phyloP scores from a whole-genome alignment of 2,329 filamentous ascomycete species.

The Tolypocladium paradoxum region DNA sequence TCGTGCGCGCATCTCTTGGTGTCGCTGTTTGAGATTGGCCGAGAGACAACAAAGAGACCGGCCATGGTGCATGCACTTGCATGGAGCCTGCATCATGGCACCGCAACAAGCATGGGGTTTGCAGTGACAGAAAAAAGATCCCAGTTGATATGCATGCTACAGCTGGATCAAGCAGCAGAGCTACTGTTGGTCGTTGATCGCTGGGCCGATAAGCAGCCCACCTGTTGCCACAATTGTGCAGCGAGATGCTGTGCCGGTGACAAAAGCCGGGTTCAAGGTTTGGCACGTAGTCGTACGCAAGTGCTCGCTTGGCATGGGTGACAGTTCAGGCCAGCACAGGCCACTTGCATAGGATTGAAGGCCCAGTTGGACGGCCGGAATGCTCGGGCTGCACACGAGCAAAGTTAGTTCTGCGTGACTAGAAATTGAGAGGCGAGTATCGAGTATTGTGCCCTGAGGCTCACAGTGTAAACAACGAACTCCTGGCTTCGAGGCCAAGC shows the following conservation, averaged over 20 bases:
- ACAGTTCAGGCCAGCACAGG: neutral
- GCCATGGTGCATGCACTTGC: neutral
- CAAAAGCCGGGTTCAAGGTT: neutral
- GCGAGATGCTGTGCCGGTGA: neutral
- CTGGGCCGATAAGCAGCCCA: neutral
- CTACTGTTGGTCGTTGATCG: neutral
- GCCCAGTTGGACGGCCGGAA: neutral
- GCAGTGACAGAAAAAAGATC: neutral
- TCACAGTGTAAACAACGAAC: neutral
- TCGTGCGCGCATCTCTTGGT: neutral
- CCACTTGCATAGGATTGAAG: neutral
- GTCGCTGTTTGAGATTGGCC: neutral
- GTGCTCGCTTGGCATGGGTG: neutral
- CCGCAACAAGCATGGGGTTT: neutral
- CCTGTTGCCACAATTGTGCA: neutral
- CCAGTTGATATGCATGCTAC: neutral
- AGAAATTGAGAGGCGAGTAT: neutral
- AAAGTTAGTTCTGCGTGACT: neutral
- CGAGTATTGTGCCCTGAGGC: neutral
- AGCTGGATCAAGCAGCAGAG: neutral
- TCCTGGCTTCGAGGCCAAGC: neutral
- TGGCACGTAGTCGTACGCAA: neutral
- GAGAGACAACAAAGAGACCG: neutral
- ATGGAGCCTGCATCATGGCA: neutral
- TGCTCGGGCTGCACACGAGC: neutral